Conservation (phyloP, 257 asterid genomes). For the Nicotiana knightiana region DNA sequence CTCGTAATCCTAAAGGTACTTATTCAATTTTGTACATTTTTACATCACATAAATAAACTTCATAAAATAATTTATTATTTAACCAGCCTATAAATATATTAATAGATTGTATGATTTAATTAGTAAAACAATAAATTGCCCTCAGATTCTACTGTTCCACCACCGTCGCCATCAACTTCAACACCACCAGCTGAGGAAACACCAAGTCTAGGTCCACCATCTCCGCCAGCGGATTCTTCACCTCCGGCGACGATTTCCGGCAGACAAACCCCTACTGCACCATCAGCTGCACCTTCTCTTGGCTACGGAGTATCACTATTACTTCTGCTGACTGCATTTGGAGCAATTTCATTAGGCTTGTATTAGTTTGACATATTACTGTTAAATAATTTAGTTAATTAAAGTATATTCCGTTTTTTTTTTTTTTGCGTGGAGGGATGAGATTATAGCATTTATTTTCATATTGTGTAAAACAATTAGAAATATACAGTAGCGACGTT, state of each 20-base stretch:
- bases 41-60: not conserved
- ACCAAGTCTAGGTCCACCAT: conserved; percentile 19
- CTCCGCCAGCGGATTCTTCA: not conserved
- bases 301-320: conserved; percentile 11
- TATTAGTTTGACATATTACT: not conserved
- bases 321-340: conserved; percentile 15
- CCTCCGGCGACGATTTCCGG: not conserved
- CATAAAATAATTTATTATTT: too few relatives aligned
- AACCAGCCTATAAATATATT: too few relatives aligned
- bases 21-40: not conserved
- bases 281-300: conserved; percentile 25
- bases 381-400: not conserved
- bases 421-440: too few relatives aligned
- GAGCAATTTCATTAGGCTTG: conserved; percentile 19
- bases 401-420: not conserved
- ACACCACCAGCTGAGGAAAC: conserved; percentile 12
- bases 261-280: conserved; percentile 11
- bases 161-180: conserved; percentile 15
- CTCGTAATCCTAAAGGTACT: conserved; percentile 21
- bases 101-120: not conserved
- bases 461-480: too few relatives aligned
- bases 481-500: too few relatives aligned
- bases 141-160: conserved; percentile 15
- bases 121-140: not conserved
- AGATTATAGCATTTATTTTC: too few relatives aligned